Evolutionary conservation across 805 yeast genomes (phyloP), one percentile per base, ranked within the genome.

Genomic region (Lipomyces yamadae): DNA sequence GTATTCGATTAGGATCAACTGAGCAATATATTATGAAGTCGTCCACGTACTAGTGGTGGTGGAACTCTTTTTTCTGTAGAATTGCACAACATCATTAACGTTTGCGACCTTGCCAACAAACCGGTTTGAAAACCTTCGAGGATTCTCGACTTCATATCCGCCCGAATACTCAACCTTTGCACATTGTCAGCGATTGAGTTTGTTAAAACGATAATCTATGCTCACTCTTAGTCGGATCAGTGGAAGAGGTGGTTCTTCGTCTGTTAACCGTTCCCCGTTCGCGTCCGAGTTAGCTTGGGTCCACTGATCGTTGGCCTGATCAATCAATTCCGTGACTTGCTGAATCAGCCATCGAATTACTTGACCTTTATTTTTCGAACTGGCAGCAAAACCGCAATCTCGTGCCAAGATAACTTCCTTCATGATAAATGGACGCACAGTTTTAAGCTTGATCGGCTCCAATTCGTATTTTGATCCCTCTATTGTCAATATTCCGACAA

Each of bases 71-170:
- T 83, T 85, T 74, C 85, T 84, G 74, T 85, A 85, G 75, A 90
- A 89, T 58, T 86, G 87, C 2, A 94, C 85, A 7, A 93, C 91
- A 73, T 92, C 96, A 73, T 91, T 88, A n/a, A 88, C 86, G 76
- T 95, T 95, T 3, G 98, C 99, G 1, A 94, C 95, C 68, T 82
- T 82, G 0, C 97, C 97, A 4, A 90, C 96, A 81, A 94, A 95
- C 73, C 91, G 81, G 74, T 93, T 92, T 15, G 97, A 91, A 70
- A 95, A 91, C 69, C 97, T 80, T 61, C 96, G 81, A 0, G 97
- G 90, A 74, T 93, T 94, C 74, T 93, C 98, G 18, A 95, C 92
- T 72, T 92, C 97, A 74, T 85, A 94, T 3, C 93, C 97, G 0
- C 96, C 97, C 30, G 91, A 82, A 72, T 94, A 94, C 72, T 95